phyloP scores from a whole-genome alignment of 768 basidiomycete genomes.

The Phylloporus scabripes region DNA sequence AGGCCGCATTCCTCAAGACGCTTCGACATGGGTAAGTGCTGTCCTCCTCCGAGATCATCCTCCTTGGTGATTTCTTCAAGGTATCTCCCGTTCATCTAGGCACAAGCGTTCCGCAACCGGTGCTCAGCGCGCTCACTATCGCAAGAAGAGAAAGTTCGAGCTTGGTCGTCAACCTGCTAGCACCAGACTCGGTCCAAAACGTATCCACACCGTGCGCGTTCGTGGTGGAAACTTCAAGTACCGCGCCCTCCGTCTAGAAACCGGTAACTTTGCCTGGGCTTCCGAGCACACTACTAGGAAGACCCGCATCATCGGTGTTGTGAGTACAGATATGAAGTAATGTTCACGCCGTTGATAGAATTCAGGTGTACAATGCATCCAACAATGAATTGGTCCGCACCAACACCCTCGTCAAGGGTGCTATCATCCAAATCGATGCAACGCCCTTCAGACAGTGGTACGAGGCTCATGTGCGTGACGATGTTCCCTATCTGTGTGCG shows the following conservation, averaged over 20 bases:
- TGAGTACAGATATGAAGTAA: conserved; percentile 40
- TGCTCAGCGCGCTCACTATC: conserved; percentile 89
- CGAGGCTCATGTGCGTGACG: conserved; percentile 81
- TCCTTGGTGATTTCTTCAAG: conserved; percentile 36
- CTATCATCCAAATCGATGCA: conserved; percentile 96
- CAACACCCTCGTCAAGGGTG: conserved; percentile 96
- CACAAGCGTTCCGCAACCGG: conserved; percentile 96
- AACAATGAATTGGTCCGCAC: conserved; percentile 99
- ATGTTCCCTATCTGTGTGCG: not conserved
- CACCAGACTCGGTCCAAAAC: conserved; percentile 95
- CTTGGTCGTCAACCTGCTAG: conserved; percentile 96
- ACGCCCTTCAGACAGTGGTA: conserved; percentile 99
- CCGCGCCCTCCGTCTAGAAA: conserved; percentile 93
- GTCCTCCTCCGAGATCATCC: conserved; percentile 12
- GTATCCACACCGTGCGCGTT: conserved; percentile 90
- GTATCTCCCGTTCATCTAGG: conserved; percentile 95
- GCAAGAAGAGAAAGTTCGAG: conserved; percentile 99
- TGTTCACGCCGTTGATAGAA: conserved; percentile 3
- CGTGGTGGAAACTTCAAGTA: conserved; percentile 95
- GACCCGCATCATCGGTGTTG: conserved; percentile 94
- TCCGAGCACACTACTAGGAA: conserved; percentile 93
- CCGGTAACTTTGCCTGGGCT: conserved; percentile 98
- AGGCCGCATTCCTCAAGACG: conserved; percentile 55
- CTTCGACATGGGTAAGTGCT: conserved; percentile 68
- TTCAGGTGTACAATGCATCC: conserved; percentile 93